Percentiles rank a stretch among this genome's conserved stretches.
These are phyloP conservation scores for Backusella tuberculispora DNA, from an alignment of 192 early-diverging fungal genomes.

Conservation along the genomic window DNA sequence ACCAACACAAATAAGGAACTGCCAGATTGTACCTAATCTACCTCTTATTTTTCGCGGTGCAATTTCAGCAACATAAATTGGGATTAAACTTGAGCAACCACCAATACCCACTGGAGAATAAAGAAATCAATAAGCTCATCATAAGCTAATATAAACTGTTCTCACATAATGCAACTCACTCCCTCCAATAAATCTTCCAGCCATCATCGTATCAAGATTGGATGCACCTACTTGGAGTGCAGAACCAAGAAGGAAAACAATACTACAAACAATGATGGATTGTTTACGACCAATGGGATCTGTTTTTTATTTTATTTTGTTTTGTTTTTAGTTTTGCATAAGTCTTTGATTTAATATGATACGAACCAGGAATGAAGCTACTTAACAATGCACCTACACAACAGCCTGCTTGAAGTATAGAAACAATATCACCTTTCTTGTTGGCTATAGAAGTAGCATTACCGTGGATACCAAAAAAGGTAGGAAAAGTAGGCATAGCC, in stretches of 20 bases:
- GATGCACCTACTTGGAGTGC: conserved; percentile 59
- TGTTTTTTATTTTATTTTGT: conserved; percentile 29
- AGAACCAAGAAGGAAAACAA: conserved; percentile 67
- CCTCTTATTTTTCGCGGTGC: conserved; percentile 30
- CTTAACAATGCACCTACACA: conserved; percentile 46
- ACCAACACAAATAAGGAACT: conserved; percentile 31
- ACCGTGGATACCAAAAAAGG: conserved; percentile 39
- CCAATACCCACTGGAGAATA: conserved; percentile 9
- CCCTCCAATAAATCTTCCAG: conserved; percentile 75
- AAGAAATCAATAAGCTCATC: background rate
- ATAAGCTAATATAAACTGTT: too few relatives aligned
- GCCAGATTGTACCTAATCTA: conserved; percentile 43
- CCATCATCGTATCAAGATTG: conserved; percentile 58
- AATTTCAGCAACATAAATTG: conserved; percentile 39
- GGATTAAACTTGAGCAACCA: conserved; percentile 24
- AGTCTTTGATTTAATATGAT: background rate
- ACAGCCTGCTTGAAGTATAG: conserved; percentile 42
- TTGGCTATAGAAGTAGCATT: conserved; percentile 4
- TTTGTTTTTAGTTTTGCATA: background rate
- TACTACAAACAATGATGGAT: conserved; percentile 54
- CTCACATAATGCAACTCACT: conserved; percentile 19
- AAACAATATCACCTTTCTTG: conserved; percentile 37
- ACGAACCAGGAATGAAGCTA: conserved; percentile 45
- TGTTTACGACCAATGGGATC: conserved; percentile 63
- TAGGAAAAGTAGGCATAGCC: conserved; percentile 51